phyloP scores from a whole-genome alignment of 257 asterid species.

The Solanum neorickii region DNA sequence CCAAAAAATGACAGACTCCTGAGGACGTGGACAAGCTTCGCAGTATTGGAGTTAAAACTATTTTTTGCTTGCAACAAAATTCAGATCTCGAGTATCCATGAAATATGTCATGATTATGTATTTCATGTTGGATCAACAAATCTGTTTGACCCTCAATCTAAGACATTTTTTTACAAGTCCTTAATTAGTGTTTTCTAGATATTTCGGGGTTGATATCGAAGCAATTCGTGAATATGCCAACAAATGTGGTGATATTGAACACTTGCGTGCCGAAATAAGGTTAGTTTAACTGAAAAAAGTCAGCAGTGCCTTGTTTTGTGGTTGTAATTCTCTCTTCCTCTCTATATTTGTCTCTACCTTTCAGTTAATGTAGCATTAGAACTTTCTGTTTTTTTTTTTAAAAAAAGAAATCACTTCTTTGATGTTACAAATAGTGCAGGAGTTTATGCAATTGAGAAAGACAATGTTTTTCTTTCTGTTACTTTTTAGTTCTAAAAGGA shows the following conservation, averaged over 20 bases:
- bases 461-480: background rate
- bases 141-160: background rate
- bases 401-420: background rate
- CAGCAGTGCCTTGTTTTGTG: background rate
- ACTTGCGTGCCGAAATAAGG: constrained; percentile 91
- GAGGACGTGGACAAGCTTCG: constrained; percentile 95
- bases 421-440: background rate
- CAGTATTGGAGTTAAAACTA: constrained; percentile 78
- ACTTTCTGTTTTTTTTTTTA: background rate
- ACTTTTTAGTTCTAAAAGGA: background rate
- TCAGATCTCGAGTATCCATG: constrained; percentile 94
- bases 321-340: background rate
- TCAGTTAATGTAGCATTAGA: background rate
- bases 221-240: constrained; percentile 71
- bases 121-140: background rate
- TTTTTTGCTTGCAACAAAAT: constrained; percentile 81
- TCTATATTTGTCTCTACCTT: background rate
- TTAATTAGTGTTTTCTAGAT: constrained; percentile 46
- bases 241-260: constrained; percentile 62
- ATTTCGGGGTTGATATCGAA: constrained; percentile 71
- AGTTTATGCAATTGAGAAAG: background rate
- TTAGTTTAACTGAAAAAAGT: constrained; percentile 10
- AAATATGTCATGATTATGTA: background rate
- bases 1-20: constrained; percentile 50
- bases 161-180: constrained; percentile 21